phyloP scores from a whole-genome alignment of 345 rosid species.

The Leavenworthia alabamica region DNA sequence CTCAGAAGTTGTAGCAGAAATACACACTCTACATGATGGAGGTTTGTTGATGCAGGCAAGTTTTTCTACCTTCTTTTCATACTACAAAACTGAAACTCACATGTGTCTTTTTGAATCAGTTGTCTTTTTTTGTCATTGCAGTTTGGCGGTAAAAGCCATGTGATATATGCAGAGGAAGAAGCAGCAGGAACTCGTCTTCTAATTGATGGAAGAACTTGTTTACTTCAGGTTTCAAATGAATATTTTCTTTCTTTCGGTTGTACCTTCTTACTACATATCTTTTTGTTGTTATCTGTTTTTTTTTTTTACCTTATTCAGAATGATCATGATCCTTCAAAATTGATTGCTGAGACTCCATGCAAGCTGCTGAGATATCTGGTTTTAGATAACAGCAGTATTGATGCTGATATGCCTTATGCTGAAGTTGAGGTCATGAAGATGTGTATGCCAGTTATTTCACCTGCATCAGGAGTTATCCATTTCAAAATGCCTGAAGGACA shows the following conservation, averaged over 20 bases:
- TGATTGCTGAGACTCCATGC: slow-evolving; percentile 97
- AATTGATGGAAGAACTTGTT: slow-evolving; percentile 95
- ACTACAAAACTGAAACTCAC: too few relatives aligned
- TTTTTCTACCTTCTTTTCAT: slow-evolving; percentile 8
- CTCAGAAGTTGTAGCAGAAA: slow-evolving; percentile 85
- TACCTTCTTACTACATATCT: background rate
- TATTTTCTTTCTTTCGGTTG: background rate
- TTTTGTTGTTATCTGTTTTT: background rate
- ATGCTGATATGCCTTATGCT: slow-evolving; percentile 85
- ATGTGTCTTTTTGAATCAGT: too few relatives aligned
- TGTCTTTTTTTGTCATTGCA: slow-evolving; percentile 37
- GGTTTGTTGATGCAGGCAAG: slow-evolving; percentile 96
- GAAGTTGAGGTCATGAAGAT: slow-evolving; percentile 99
- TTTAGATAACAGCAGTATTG: slow-evolving; percentile 77
- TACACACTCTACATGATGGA: slow-evolving; percentile 94
- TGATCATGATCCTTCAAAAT: slow-evolving; percentile 95
- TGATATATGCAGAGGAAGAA: slow-evolving; percentile 98
- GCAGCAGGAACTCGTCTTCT: slow-evolving; percentile 99
- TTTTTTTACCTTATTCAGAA: slow-evolving; percentile 39
- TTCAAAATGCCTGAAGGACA: slow-evolving; percentile 94
- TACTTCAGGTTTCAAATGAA: slow-evolving; percentile 59
- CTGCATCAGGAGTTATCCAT: slow-evolving; percentile 79
- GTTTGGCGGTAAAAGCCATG: slow-evolving; percentile 98
- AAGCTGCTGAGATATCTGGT: slow-evolving; percentile 87
- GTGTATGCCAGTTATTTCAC: slow-evolving; percentile 99